These are phyloP conservation scores for Colletotrichum sp. DNA, from an alignment of 2,329 filamentous ascomycete species.

Conservation along the genomic window DNA sequence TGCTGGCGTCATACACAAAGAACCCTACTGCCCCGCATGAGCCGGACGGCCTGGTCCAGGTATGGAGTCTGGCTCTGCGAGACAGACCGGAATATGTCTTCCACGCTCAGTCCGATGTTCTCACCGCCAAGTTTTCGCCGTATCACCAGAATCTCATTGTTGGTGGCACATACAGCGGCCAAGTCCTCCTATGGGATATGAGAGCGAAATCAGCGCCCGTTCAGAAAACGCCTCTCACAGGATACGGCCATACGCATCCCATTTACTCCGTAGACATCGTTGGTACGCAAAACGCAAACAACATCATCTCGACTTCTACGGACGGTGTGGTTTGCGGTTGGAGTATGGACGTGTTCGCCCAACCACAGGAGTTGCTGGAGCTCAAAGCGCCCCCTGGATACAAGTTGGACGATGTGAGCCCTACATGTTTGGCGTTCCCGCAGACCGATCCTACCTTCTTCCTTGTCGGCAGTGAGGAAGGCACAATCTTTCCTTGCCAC, in stretches of 20 bases:
- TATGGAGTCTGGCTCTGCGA: constrained; percentile 97
- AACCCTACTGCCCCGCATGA: constrained; percentile 94
- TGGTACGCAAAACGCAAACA: constrained; percentile 97
- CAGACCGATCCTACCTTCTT: constrained; percentile 97
- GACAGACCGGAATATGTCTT: constrained; percentile 96
- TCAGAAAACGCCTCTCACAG: constrained; percentile 94
- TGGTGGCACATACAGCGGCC: constrained; percentile 94
- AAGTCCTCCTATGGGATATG: constrained; percentile 97
- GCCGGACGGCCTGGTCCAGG: constrained; percentile 89
- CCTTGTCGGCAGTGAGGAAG: constrained; percentile 95
- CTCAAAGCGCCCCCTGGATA: constrained; percentile 84
- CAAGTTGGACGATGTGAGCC: constrained; percentile 92
- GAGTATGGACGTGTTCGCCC: constrained; percentile 97
- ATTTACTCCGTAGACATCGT: constrained; percentile 96
- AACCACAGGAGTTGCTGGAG: constrained; percentile 93
- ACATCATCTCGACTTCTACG: constrained; percentile 95
- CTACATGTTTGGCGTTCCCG: constrained; percentile 93
- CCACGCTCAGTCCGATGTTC: constrained; percentile 92
- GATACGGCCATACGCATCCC: constrained; percentile 93
- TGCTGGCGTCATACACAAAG: constrained; percentile 96
- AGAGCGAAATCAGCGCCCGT: constrained; percentile 87
- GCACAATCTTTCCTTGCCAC: constrained; percentile 94
- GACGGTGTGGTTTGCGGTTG: constrained; percentile 97
- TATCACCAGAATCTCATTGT: constrained; percentile 97
- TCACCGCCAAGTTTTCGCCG: constrained; percentile 97